These are phyloP conservation scores for Wickerhamomyces chaumierensis DNA, from an alignment of 805 yeast species.

Conservation along the genomic window DNA sequence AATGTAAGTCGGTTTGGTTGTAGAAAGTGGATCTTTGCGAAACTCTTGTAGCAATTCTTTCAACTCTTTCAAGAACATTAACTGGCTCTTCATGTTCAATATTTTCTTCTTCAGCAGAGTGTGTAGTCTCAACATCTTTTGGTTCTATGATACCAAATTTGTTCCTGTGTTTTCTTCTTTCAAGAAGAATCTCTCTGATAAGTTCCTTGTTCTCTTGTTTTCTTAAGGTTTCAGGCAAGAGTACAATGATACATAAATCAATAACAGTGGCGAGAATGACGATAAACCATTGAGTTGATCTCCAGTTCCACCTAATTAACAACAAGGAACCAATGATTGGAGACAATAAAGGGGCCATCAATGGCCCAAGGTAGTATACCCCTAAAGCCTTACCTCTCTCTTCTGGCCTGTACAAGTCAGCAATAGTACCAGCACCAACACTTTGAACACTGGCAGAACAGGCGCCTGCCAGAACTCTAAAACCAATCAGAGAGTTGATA, in stretches of 20 bases:
- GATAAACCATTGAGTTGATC: slow-evolving; percentile 81
- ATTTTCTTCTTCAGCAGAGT: slow-evolving; percentile 1
- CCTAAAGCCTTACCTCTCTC: slow-evolving; percentile 77
- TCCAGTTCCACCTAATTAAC: slow-evolving; percentile 68
- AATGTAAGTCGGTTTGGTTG: too few relatives aligned
- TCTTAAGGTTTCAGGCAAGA: slow-evolving; percentile 70
- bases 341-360: slow-evolving; percentile 68
- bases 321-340: slow-evolving; percentile 78
- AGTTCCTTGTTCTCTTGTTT: slow-evolving; percentile 40
- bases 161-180: slow-evolving; percentile 18
- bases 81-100: slow-evolving; percentile 2
- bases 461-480: slow-evolving; percentile 68
- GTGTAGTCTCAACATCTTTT: slow-evolving; percentile 1
- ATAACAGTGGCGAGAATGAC: slow-evolving; percentile 53
- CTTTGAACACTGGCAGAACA: slow-evolving; percentile 79
- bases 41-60: slow-evolving; percentile 12
- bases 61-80: slow-evolving; percentile 3
- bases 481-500: slow-evolving; percentile 51
- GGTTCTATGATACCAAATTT: slow-evolving; percentile 2
- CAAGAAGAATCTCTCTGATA: slow-evolving; percentile 33
- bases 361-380: slow-evolving; percentile 66
- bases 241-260: slow-evolving; percentile 35
- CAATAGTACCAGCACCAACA: slow-evolving; percentile 82
- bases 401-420: slow-evolving; percentile 56
- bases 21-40: slow-evolving; percentile 11